phyloP scores from a whole-genome alignment of 139 green algal species.

The Micromonas commoda region DNA sequence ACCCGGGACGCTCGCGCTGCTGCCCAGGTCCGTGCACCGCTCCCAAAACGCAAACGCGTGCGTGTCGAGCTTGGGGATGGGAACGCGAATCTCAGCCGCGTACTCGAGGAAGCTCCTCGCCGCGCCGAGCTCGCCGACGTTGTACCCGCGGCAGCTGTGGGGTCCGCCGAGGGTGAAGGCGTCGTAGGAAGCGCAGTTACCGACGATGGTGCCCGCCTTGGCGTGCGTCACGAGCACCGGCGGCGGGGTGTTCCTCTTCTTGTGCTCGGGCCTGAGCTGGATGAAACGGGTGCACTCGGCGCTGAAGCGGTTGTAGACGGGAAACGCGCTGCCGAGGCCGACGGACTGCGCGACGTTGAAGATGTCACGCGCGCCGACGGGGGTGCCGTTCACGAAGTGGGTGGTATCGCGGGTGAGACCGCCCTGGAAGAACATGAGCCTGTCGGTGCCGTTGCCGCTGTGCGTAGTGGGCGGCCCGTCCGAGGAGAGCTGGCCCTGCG shows the following conservation, averaged over 20 bases:
- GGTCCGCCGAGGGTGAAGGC: slow-evolving; percentile 88
- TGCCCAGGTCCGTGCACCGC: slow-evolving; percentile 72
- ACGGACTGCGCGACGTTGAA: slow-evolving; percentile 74
- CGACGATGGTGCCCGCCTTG: slow-evolving; percentile 58
- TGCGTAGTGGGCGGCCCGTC: slow-evolving; percentile 84
- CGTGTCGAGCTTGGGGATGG: slow-evolving; percentile 58
- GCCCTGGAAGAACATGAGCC: slow-evolving; percentile 58
- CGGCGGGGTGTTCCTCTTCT: neutral
- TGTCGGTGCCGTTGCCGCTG: slow-evolving; percentile 65
- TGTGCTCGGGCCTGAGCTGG: slow-evolving; percentile 37
- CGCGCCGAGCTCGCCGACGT: slow-evolving; percentile 83
- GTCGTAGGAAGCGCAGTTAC: slow-evolving; percentile 89
- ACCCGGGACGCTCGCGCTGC: slow-evolving; percentile 54
- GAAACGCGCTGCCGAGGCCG: slow-evolving; percentile 50
- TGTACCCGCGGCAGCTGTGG: slow-evolving; percentile 86
- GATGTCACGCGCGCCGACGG: slow-evolving; percentile 64
- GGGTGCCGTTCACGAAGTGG: slow-evolving; percentile 59
- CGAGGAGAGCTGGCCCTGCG: slow-evolving; percentile 29
- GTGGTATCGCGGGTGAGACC: slow-evolving; percentile 70
- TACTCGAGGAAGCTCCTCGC: slow-evolving; percentile 68
- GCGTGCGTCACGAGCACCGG: slow-evolving; percentile 60
- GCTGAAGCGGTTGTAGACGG: slow-evolving; percentile 69
- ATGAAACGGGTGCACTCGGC: slow-evolving; percentile 51
- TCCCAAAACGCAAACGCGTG: slow-evolving; percentile 84
- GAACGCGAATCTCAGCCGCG: slow-evolving; percentile 68